Base-by-base conservation (phyloP, 495 filamentous ascomycete genomes). In the Letharia columbiana region DNA sequence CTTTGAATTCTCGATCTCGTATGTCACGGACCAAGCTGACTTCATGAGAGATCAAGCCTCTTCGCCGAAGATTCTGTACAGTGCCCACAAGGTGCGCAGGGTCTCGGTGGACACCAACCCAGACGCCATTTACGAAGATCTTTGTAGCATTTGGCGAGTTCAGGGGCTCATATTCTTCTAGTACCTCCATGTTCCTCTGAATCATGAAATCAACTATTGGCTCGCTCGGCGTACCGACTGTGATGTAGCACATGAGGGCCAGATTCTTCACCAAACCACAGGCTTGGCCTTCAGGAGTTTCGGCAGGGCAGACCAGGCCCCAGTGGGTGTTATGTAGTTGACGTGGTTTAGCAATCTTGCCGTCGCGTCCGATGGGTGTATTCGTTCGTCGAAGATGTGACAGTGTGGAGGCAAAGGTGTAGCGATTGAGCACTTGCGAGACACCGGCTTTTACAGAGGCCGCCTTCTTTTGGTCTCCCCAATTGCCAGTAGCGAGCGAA, bases 381-480 rank as follows among this genome's bases (percentile, higher is more conserved):
- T 99, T 98, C 17, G 95, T 99, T 67, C 94, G 86, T 66, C 95
- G 86, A 72, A 99, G 82, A 87, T 98, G 95, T 9, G 95, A 98
- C 31, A 99, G 77, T 4, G 92, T 96, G 41, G 95, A 98, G 28
- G 95, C 89, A 73, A 94, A 99, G 0, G 95, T 98, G 73, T 98
- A 98, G 72, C 94, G 86, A 81, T 96, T 98, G 63, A 99, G 81
- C 77, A 99, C 95, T 77, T 99, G 94, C 13, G 93, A 97, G 40
- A 99, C 94, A 78, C 94, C 94, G 61, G 94, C 94, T 69, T 96
- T 98, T 2, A 91, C 88, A 69, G 85, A 89, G 69, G 89, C 89
- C 28, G 94, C 93, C 81, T 98, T 98, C 83, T 97, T 99, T 77
- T 98, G 94, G 67, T 98, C 94, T 67, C 95, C 95, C 94, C 94